phyloP scores from a whole-genome alignment of 768 basidiomycete genomes.

The Austroboletus festivus region DNA sequence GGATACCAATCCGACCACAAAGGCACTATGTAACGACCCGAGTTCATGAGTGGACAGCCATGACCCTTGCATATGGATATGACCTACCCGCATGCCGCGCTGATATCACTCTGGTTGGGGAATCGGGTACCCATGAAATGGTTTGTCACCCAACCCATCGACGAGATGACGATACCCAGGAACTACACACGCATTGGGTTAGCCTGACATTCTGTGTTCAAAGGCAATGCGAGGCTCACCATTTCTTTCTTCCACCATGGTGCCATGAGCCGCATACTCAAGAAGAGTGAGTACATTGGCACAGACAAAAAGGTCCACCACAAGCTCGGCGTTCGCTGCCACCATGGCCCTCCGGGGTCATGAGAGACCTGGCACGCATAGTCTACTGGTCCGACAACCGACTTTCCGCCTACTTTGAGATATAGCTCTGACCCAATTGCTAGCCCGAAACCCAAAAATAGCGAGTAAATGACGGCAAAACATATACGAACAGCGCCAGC shows the following conservation, averaged over 20 bases:
- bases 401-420: constrained; percentile 47
- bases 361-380: constrained; percentile 60
- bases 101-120: constrained; percentile 69
- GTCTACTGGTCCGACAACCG: constrained; percentile 52
- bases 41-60: not conserved
- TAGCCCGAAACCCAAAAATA: constrained; percentile 77
- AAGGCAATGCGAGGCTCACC: constrained; percentile 27
- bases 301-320: constrained; percentile 77
- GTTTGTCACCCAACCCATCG: constrained; percentile 76
- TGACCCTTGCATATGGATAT: not conserved
- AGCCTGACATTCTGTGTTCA: not conserved
- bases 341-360: constrained; percentile 62
- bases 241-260: constrained; percentile 49
- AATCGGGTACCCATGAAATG: constrained; percentile 60
- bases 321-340: constrained; percentile 64
- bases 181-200: constrained; percentile 26
- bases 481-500: constrained; percentile 82
- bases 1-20: constrained; percentile 76
- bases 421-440: constrained; percentile 76
- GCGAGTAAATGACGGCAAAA: constrained; percentile 74
- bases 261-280: constrained; percentile 65
- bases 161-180: constrained; percentile 58
- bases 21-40: constrained; percentile 44
- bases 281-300: constrained; percentile 35
- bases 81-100: constrained; percentile 43